A percentile compares a stretch with the other conserved stretches of the same genome.
phyloP scores from a whole-genome alignment of 306 rosid species.

The Rosa rugosa region DNA sequence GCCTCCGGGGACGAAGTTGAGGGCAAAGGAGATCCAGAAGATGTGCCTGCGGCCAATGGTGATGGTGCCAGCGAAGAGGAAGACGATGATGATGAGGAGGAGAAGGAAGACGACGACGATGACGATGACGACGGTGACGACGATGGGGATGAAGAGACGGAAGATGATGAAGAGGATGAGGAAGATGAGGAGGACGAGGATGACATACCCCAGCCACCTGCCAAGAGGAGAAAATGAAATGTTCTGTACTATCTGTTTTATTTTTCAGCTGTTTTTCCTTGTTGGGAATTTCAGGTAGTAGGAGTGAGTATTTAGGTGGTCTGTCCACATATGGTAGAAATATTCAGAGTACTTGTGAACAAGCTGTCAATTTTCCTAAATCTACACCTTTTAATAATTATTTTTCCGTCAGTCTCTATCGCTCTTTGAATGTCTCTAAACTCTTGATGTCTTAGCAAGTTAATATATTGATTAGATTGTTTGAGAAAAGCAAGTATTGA shows the following conservation, averaged over 20 bases:
- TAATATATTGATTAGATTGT: not conserved
- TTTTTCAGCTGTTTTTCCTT: constrained; percentile 10
- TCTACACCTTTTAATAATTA: constrained; percentile 11
- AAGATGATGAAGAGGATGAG: constrained; percentile 36
- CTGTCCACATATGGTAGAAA: constrained; percentile 23
- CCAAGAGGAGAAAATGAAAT: constrained; percentile 45
- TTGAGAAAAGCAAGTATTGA: not conserved
- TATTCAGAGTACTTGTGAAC: constrained; percentile 8
- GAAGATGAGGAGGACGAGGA: constrained; percentile 37
- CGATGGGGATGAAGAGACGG: constrained; percentile 37
- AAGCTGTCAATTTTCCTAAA: constrained; percentile 3
- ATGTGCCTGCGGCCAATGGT: constrained; percentile 56
- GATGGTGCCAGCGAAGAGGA: constrained; percentile 56
- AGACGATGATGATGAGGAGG: constrained; percentile 41
- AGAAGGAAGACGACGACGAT: not conserved
- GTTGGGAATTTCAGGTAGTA: constrained; percentile 18
- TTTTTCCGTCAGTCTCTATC: not conserved
- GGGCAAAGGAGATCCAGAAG: constrained; percentile 48
- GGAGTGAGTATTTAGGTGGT: constrained; percentile 30
- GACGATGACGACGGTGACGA: constrained; percentile 13
- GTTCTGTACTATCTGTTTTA: not conserved
- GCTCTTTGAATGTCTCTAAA: not conserved
- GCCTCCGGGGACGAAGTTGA: constrained; percentile 51
- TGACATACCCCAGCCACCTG: constrained; percentile 47
- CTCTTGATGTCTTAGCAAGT: not conserved